Evolutionary conservation across 441 rosid genomes (phyloP).

Genomic region (Erodium moschatum): DNA sequence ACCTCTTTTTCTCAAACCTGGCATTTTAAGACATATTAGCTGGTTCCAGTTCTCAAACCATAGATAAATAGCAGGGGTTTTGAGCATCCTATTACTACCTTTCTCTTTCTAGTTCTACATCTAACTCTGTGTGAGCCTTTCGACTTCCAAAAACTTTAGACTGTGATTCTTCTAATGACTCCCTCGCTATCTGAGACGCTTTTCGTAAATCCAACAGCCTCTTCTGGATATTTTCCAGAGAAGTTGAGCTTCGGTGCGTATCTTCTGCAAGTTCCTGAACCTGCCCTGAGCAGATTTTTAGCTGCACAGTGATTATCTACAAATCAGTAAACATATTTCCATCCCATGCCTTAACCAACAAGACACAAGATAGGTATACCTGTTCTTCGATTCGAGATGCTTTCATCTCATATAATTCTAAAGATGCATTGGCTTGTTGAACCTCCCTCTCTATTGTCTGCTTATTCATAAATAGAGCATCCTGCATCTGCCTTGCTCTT

Average conservation of each 20-base stretch:
- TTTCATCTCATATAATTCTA: slow-evolving; percentile 57
- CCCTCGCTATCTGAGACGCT: slow-evolving; percentile 55
- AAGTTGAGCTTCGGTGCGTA: slow-evolving; percentile 41
- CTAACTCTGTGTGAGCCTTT: slow-evolving; percentile 41
- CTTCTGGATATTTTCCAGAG: slow-evolving; percentile 55
- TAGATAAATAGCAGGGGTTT: neutral
- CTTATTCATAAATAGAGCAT: slow-evolving; percentile 52
- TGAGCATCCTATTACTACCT: slow-evolving; percentile 37
- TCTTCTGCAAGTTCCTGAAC: slow-evolving; percentile 72
- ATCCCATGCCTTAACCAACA: neutral
- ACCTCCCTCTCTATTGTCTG: slow-evolving; percentile 54
- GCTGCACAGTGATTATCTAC: slow-evolving; percentile 41
- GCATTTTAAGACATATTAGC: slow-evolving; percentile 9
- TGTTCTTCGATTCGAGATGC: slow-evolving; percentile 77
- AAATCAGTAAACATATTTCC: slow-evolving; percentile 9
- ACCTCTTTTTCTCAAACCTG: slow-evolving; percentile 75
- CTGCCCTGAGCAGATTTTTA: slow-evolving; percentile 55
- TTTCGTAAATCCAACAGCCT: slow-evolving; percentile 50
- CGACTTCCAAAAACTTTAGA: slow-evolving; percentile 50
- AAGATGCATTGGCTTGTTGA: slow-evolving; percentile 58
- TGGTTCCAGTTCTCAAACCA: neutral
- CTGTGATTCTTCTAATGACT: slow-evolving; percentile 56
- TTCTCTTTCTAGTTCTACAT: slow-evolving; percentile 60
- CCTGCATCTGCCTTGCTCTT: slow-evolving; percentile 64
- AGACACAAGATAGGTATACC: slow-evolving; percentile 33